A percentile compares a stretch with the other conserved stretches of the same genome.
Conservation (phyloP, 441 rosid species). For the Croton setiger region DNA sequence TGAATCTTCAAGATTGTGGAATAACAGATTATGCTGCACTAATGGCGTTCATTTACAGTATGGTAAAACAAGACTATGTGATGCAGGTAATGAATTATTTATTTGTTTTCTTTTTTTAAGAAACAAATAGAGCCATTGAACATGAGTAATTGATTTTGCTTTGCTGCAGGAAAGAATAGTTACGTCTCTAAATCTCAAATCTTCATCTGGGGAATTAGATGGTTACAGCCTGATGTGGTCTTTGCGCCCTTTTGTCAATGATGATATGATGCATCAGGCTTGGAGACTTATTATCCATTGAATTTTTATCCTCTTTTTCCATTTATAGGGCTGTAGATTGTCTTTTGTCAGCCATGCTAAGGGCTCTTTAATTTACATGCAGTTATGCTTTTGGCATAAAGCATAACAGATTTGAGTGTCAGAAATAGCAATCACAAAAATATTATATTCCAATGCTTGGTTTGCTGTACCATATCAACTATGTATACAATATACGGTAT, state of each 20-base stretch:
- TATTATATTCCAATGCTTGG: neutral
- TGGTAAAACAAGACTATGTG: conserved; percentile 67
- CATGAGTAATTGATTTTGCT: neutral
- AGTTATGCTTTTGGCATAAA: too few relatives aligned
- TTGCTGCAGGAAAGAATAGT: conserved; percentile 66
- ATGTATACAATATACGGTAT: too few relatives aligned
- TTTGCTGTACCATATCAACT: too few relatives aligned
- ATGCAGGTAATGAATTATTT: conserved; percentile 60
- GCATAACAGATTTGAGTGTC: neutral
- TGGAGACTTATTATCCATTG: conserved; percentile 38
- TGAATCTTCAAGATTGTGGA: conserved; percentile 28
- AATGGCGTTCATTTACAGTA: conserved; percentile 55
- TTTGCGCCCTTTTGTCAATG: conserved; percentile 64
- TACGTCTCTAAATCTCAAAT: conserved; percentile 51
- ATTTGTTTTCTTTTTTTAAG: neutral
- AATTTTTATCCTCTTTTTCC: neutral
- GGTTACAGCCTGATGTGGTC: conserved; percentile 83
- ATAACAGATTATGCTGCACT: conserved; percentile 46
- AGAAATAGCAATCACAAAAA: neutral
- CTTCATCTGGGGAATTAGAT: conserved; percentile 53
- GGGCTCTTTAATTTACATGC: neutral
- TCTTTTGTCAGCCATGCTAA: too few relatives aligned
- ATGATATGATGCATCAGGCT: conserved; percentile 53
- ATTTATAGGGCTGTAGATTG: neutral
- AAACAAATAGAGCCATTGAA: neutral